Percentiles rank a stretch among this genome's conserved stretches.
phyloP scores from a whole-genome alignment of 2,329 filamentous ascomycete genomes.

The Scedosporium apiospermum region DNA sequence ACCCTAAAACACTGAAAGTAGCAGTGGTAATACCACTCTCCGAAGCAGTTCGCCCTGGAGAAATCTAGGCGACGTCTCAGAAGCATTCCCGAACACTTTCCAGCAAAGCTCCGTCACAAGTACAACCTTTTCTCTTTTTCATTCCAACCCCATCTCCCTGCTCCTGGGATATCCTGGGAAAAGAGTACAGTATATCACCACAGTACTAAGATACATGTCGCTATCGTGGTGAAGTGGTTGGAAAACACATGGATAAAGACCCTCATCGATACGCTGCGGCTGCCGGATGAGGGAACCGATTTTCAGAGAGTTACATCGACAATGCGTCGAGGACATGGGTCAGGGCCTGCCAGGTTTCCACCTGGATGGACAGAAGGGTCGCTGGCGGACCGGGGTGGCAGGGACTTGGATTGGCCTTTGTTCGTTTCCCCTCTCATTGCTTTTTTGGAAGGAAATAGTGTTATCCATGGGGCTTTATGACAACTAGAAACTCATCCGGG shows the following conservation, averaged over 20 bases:
- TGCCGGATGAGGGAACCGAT: neutral
- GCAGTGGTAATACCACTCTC: no score
- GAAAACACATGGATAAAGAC: neutral
- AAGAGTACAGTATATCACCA: neutral
- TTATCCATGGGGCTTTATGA: neutral
- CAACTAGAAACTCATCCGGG: neutral
- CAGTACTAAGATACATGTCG: neutral
- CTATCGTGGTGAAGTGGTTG: neutral
- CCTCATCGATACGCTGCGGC: slow-evolving; percentile 2
- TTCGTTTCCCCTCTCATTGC: neutral
- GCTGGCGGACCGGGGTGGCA: neutral
- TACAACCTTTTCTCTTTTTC: neutral
- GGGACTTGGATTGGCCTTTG: neutral
- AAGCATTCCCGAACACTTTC: neutral
- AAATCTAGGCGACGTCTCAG: neutral
- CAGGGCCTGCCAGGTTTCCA: neutral
- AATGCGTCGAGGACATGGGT: neutral
- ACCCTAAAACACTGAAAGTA: no score
- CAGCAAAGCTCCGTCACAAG: neutral
- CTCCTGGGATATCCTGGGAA: neutral
- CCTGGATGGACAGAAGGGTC: neutral
- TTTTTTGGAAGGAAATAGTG: neutral
- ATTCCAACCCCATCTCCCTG: neutral
- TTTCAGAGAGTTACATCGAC: neutral
- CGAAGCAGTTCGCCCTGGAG: no score